Evolutionary conservation across 306 rosid genomes (phyloP), one percentile per base, ranked within the genome.

Genomic region (Trifolium repens): DNA sequence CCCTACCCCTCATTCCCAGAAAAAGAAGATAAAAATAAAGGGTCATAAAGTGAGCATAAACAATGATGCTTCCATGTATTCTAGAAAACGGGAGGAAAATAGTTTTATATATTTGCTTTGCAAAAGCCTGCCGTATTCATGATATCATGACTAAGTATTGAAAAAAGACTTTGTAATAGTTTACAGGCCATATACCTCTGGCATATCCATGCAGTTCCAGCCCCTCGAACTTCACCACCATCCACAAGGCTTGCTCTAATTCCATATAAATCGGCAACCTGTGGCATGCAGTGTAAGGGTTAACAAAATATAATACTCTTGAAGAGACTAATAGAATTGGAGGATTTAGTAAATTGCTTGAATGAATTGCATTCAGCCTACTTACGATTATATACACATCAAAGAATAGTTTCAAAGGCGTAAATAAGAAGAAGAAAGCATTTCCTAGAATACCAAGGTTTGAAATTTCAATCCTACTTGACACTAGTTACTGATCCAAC

Each of bases 171-270:
- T 71, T 72, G 64, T 40, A 49, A 70, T 78, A 62, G 77, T 49
- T 73, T 46, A 37, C 65, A 60, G 27, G 75, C 54, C 37, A 76
- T 27, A 69, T 87, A 94, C 98, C 98, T 94, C 98, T 53, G 96
- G 84, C 98, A 91, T 73, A 94, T 84, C 98, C 98, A 94, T 47
- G 91, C 94, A 89, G 93, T 90, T 78, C 98, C 98, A 76, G 98
- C 97, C 55, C 98, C 98, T 82, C 91, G 91, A 86, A 94, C 89
- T 88, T 94, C 98, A 87, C 98, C 98, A 54, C 98, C 97, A 82
- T 94, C 97, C 59, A 89, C 90, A 81, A 94, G 96, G 84, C 78
- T 90, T 27, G 96, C 98, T 79, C 97, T 89, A 78, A 94, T 87
- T 79, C 96, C 98, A 80, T 94, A 91, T 74, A 94, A 83, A 83